Percentiles rank a stretch among this genome's conserved stretches.
phyloP scores from a whole-genome alignment of 2,329 filamentous ascomycete genomes.

The Neofusicoccum kwambonambiense region DNA sequence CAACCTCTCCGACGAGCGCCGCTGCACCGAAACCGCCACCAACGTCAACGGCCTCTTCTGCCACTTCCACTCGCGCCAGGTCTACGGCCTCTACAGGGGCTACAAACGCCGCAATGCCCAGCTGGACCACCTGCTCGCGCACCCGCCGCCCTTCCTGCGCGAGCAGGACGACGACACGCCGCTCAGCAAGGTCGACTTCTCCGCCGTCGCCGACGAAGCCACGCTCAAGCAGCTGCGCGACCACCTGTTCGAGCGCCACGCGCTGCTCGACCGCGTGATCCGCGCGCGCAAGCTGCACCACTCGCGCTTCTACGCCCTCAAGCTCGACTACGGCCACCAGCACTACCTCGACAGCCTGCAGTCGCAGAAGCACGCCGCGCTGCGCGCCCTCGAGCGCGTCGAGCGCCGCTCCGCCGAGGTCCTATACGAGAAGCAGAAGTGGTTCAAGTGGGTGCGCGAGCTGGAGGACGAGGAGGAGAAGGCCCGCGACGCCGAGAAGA shows the following conservation, averaged over 20 bases:
- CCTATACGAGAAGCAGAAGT: conserved; percentile 48
- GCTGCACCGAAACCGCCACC: conserved; percentile 38
- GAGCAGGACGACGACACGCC: conserved; percentile 29
- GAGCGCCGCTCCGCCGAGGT: conserved; percentile 45
- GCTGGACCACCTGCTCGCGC: conserved; percentile 39
- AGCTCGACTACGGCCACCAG: conserved; percentile 46
- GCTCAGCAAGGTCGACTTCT: conserved; percentile 43
- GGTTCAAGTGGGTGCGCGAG: conserved; percentile 49
- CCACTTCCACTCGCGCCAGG: conserved; percentile 42
- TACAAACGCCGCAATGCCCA: conserved; percentile 50
- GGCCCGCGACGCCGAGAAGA: conserved; percentile 48
- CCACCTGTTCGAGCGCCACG: conserved; percentile 41
- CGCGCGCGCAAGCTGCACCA: conserved; percentile 44
- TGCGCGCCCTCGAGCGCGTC: conserved; percentile 44
- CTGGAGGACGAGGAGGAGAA: conserved; percentile 48
- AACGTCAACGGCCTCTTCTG: conserved; percentile 45
- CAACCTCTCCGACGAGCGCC: conserved; percentile 38
- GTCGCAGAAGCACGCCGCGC: conserved; percentile 38
- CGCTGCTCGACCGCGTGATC: conserved; percentile 43
- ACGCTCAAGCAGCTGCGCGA: conserved; percentile 41
- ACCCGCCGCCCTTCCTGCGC: conserved; percentile 39
- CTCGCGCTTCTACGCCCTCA: conserved; percentile 43
- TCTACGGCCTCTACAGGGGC: conserved; percentile 43
- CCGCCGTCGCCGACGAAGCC: conserved; percentile 37
- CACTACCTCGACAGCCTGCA: conserved; percentile 40